Base-by-base conservation (phyloP, 495 filamentous ascomycete species). In the Podospora fimiseda region DNA sequence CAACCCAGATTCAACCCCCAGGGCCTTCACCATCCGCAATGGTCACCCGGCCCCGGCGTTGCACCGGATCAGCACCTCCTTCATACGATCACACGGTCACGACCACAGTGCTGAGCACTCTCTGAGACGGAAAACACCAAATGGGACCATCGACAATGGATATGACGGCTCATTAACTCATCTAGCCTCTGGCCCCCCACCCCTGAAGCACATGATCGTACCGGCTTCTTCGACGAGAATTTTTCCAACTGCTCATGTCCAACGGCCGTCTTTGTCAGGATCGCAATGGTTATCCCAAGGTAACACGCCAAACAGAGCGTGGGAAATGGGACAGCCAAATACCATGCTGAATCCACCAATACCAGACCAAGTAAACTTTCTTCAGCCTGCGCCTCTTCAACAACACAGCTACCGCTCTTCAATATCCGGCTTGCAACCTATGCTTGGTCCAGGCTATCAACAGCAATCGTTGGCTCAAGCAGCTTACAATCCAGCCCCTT, bases 51-150 rank as follows among this genome's bases (percentile, higher is more conserved):
- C 59, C 2, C 68, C 56, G 46, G 47, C 60, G 24, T 56, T 69
- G 30, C 64, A 70, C 40, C 59, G 62, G 15, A 61, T 62, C 36
- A 61, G 58, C n/a, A 59, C 62, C 27, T 50, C 55, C 21, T 63
- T 69, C 48, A 60, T 65, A 37, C 65, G 63, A 51, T 49, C 68
- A 57, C 68, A 68, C 59, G 56, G 60, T 22, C 59, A 65, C 30
- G 74, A 75, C 2, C 59, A 66, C 59, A 59, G 66, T 15, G 55
- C 57, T 27, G 90, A 96, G 69, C 83, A 97, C 69, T 85, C 89
- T 49, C 75, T 98, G 38, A 80, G 93, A 55, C 82, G 93, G 43
- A 98, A 98, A 65, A 97, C 93, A 8, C 93, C 93, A 9, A 94
- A 85, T 59, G 93, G 93, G 19, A 96, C 90, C 16, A 78, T 98